Conservation (phyloP, 306 rosid genomes). For the Quillaja saponaria region DNA sequence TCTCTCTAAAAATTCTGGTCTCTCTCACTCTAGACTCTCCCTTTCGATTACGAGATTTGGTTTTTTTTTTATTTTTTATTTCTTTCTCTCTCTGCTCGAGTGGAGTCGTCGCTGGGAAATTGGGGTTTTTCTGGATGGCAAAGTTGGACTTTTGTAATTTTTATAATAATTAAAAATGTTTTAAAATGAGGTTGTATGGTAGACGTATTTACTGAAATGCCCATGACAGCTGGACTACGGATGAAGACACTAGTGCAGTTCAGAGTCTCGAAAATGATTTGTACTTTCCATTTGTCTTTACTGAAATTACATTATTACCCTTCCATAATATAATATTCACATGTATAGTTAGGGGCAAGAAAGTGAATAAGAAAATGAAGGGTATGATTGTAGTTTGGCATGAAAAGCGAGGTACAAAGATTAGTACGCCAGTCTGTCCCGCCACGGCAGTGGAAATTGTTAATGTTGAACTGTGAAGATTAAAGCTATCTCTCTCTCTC, state of each 20-base stretch:
- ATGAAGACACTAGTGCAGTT: neutral
- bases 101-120: slow-evolving; percentile 49
- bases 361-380: slow-evolving; percentile 28
- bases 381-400: slow-evolving; percentile 51
- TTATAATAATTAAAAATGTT: slow-evolving; percentile 12
- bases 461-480: neutral
- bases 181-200: neutral
- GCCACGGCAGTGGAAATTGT: slow-evolving; percentile 50
- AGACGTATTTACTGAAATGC: slow-evolving; percentile 35
- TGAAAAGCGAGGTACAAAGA: slow-evolving; percentile 43
- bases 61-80: too few species aligned
- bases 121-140: slow-evolving; percentile 43
- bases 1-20: neutral
- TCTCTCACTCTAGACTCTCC: slow-evolving; percentile 11
- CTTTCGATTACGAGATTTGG: neutral
- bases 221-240: slow-evolving; percentile 35
- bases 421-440: slow-evolving; percentile 83
- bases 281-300: neutral
- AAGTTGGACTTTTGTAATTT: slow-evolving; percentile 48
- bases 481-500: slow-evolving; percentile 10
- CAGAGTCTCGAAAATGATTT: neutral
- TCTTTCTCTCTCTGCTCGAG: neutral
- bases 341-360: slow-evolving; percentile 13
- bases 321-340: neutral
- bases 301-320: neutral